Base-by-base conservation (phyloP, 225 moss, liverwort and hornwort species). In the Bryoerythrophyllum caledonicum region DNA sequence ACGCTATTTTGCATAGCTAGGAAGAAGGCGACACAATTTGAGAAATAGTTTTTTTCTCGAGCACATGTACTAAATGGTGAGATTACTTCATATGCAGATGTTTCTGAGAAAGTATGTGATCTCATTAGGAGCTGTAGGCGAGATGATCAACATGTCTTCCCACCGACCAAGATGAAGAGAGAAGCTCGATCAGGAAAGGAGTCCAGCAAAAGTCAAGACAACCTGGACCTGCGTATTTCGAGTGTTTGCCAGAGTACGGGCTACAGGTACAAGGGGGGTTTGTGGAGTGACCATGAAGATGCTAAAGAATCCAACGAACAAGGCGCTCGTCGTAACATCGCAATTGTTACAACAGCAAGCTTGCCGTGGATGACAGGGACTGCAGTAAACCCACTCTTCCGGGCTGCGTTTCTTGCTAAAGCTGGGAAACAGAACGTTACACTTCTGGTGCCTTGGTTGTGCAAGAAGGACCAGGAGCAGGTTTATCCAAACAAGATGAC, bases 321-420 rank as follows among this genome's bases (percentile, higher is more conserved):
- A 79, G 86, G 81, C 74, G 53, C 61, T 57, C 85, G 88, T 54
- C 87, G 93, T 63, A 95, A 93, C 70, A 78, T 99, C 69, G 97
- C 97, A 20, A 95, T 99, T 72, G 93, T 99, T 38, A 99, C 97
- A 8, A 99, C 97, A 12, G 97, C 97, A 26, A 99, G 97, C 83
- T 81, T 99, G 74, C 97, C 97, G 28, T 99, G 97, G 97, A 99
- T 99, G 97, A 99, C 97, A 38, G 97, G 97, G 34, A 99, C 97
- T 15, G 97, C 97, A 32, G 93, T 99, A 5, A 99, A 99, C 51
- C 97, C 97, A 38, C 93, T 99, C 40, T 99, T 99, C 63, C 93
- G 97, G 72, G 97, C 97, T 35, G 97, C 97, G 10, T 99, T 86
- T 55, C 86, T 99, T 79, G 97, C 97, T 8, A 99, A 92, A 77